These are phyloP conservation scores for Lasiodiplodia sp. DNA, from an alignment of 2,329 filamentous ascomycete species.

Conservation along the genomic window DNA sequence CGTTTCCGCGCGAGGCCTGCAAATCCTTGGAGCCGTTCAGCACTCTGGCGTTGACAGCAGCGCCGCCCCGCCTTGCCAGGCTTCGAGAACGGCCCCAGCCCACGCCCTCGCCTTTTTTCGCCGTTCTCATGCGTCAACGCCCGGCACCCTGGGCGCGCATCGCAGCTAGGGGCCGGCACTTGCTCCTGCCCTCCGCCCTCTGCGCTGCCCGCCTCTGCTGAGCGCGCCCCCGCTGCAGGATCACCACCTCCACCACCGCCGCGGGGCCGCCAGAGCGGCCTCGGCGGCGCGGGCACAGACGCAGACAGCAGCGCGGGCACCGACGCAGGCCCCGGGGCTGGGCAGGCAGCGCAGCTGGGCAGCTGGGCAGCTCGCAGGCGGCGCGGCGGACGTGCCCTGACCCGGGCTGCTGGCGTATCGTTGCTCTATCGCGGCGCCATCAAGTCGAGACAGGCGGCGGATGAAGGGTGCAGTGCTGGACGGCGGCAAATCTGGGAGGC, in stretches of 20 bases:
- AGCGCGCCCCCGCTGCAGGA: not conserved
- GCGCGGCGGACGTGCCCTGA: not conserved
- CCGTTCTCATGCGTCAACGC: constrained; percentile 27
- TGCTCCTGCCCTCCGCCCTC: constrained; percentile 9
- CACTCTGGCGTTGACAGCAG: constrained; percentile 30
- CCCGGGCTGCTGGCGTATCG: constrained; percentile 20
- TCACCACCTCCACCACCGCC: constrained; percentile 2
- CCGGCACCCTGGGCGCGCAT: constrained; percentile 29
- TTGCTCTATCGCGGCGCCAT: constrained; percentile 21
- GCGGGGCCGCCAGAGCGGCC: constrained; percentile 14
- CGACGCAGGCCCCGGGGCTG: not conserved
- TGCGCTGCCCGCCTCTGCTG: not conserved
- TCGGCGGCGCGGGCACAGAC: not conserved
- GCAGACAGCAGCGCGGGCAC: not conserved
- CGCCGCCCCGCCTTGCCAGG: constrained; percentile 30
- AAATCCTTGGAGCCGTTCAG: constrained; percentile 29
- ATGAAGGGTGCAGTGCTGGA: constrained; percentile 21
- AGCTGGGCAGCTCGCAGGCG: not conserved
- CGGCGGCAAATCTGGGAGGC: constrained; percentile 23
- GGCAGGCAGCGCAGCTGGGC: not conserved
- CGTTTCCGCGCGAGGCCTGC: constrained; percentile 28
- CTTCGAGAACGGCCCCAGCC: constrained; percentile 28
- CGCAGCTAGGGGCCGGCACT: constrained; percentile 19
- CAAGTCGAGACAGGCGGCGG: constrained; percentile 27
- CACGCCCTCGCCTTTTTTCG: constrained; percentile 17